Base-by-base conservation (phyloP, 108 stramenopile species). In the Fistulifera solaris region DNA sequence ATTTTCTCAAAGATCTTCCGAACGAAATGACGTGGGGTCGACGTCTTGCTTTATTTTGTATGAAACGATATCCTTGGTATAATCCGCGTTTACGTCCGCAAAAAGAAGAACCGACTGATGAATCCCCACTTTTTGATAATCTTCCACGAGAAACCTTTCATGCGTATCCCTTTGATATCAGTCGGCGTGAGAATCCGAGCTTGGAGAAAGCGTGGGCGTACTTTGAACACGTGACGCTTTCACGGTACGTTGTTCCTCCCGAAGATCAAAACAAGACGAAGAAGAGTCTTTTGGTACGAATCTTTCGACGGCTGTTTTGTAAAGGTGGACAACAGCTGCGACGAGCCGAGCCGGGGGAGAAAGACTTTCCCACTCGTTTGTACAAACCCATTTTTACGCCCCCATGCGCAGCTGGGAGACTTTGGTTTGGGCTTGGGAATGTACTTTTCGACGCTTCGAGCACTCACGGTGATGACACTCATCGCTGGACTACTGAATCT, bases 221-320 rank as follows among this genome's bases (percentile, higher is more conserved):
- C 58, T 94, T 89, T 74, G 93, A 94, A 61, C 88, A 89, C 52
- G 73, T 73, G n/a, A 71, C 87, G 0, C 56, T 94, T 43, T 70
- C 79, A 1, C 61, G 93, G 16, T 70, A 80, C 57, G 59, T 63
- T 67, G 61, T 80, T 63, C 53, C 48, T 38, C 22, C 27, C 1
- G 49, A 67, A 24, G 22, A 18, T 19, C 15, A 71, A 16, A 12
- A 61, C 2, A 40, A 41, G 25, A 25, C 27, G 25, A 38, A 59
- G 15, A 59, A 68, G 27, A 47, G 44, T n/a, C 28, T 62, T 12
- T 41, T 27, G 2, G n/a, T 24, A 4, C 48, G 67, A 11, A 49
- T 48, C 19, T 22, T 64, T 40, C 57, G 62, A n/a, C 49, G 57
- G 47, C 38, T 63, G 11, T 44, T 67, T 38, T 38, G 40, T n/a